These are phyloP conservation scores for Corymbia calophylla DNA, from an alignment of 441 rosid genomes.

Conservation along the genomic window DNA sequence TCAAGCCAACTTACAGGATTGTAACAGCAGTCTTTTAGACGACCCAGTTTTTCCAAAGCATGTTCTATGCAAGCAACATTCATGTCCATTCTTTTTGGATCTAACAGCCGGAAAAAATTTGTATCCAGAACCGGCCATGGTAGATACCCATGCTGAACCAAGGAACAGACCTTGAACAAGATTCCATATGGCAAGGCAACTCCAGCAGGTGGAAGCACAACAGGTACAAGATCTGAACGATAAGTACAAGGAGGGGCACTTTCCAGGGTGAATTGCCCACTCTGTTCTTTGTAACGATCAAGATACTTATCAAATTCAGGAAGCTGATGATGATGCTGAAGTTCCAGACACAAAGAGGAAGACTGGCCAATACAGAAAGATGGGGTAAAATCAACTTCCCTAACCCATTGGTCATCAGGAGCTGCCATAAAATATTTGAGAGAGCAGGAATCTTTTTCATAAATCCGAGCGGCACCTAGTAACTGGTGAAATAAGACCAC, in stretches of 20 bases:
- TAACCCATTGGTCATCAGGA: conserved; percentile 59
- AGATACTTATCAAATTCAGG: conserved; percentile 44
- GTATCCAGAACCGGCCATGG: conserved; percentile 47
- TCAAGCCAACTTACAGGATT: conserved; percentile 52
- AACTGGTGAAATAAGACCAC: conserved; percentile 20
- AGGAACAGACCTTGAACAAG: conserved; percentile 44
- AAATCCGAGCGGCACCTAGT: conserved; percentile 62
- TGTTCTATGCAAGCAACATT: conserved; percentile 24
- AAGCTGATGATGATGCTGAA: conserved; percentile 23
- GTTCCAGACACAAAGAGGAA: conserved; percentile 48
- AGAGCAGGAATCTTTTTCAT: conserved; percentile 18
- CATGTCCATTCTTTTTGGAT: conserved; percentile 22
- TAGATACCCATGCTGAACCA: conserved; percentile 66
- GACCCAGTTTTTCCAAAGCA: conserved; percentile 49
- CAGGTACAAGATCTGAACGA: conserved; percentile 36
- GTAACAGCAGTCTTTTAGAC: conserved; percentile 53
- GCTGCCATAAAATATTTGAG: conserved; percentile 14
- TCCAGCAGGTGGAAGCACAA: conserved; percentile 46
- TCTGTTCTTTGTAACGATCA: conserved; percentile 27
- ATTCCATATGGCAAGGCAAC: conserved; percentile 42
- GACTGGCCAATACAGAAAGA: conserved; percentile 54
- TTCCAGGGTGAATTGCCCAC: conserved; percentile 19
- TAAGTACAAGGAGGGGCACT: conserved; percentile 29
- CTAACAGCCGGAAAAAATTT: conserved; percentile 37
- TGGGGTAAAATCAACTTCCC: conserved; percentile 55